Evolutionary conservation across 164 flowering plant genomes (phyloP).

Genomic region (Liriodendron chinense): DNA sequence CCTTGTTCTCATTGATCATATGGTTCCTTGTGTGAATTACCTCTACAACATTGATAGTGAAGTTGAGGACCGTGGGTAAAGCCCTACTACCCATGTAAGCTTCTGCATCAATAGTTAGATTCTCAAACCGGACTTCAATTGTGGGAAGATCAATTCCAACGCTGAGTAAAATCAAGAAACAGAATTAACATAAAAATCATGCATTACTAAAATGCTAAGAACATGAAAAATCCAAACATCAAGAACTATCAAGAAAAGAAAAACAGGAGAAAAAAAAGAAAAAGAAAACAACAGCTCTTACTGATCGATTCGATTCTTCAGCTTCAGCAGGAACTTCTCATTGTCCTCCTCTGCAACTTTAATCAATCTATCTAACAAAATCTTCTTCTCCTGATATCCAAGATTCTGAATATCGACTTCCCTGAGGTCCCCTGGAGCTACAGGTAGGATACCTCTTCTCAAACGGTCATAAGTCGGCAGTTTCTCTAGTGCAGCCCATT

Average conservation of each 20-base stretch:
- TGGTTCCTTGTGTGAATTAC: constrained; percentile 1
- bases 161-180: constrained; percentile 26
- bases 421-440: constrained; percentile 21
- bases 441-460: constrained; percentile 12
- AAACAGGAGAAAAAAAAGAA: not conserved
- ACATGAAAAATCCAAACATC: not conserved
- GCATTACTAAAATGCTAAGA: not conserved
- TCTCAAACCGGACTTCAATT: constrained; percentile 77
- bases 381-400: constrained; percentile 48
- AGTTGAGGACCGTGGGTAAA: constrained; percentile 69
- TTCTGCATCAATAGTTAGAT: constrained; percentile 66
- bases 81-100: constrained; percentile 69
- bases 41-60: constrained; percentile 9
- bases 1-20: too few species aligned
- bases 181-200: not conserved
- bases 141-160: constrained; percentile 78
- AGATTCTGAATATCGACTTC: constrained; percentile 73
- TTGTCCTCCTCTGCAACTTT: constrained; percentile 88
- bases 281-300: constrained; percentile 20
- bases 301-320: constrained; percentile 75
- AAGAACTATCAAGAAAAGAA: not conserved
- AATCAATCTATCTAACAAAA: constrained; percentile 66
- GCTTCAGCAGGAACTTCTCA: constrained; percentile 74
- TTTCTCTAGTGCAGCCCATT: constrained; percentile 25
- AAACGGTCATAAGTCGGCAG: constrained; percentile 22